Conservation (phyloP, 225 moss, liverwort and hornwort genomes). For the Marchantia paleacea region DNA sequence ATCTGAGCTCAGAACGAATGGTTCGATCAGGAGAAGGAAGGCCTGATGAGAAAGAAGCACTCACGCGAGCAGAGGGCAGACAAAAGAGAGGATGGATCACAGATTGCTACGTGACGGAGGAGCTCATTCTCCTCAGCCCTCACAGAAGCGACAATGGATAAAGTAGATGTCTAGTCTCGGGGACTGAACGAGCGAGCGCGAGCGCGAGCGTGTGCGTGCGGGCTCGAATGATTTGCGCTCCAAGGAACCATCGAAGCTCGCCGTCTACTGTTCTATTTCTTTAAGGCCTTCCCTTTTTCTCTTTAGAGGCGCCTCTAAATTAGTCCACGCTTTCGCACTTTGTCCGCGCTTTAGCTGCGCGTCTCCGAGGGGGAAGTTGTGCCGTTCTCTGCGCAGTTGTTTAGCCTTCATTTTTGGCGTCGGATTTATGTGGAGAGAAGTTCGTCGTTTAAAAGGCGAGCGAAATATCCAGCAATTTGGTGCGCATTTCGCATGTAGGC, state of each 20-base stretch:
- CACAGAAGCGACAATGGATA: slow-evolving; percentile 1
- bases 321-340: too few species aligned
- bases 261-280: neutral
- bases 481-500: too few species aligned
- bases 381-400: too few species aligned
- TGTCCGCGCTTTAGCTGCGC: too few species aligned
- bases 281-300: neutral
- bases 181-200: neutral
- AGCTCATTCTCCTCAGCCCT: slow-evolving; percentile 12
- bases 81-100: neutral
- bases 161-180: neutral
- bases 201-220: neutral
- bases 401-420: too few species aligned
- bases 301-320: neutral
- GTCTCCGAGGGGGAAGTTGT: too few species aligned
- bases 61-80: neutral
- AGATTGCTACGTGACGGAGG: slow-evolving; percentile 12
- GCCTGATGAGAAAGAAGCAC: neutral
- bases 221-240: slow-evolving; percentile 6
- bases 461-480: too few species aligned
- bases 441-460: too few species aligned
- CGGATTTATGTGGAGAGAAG: too few species aligned
- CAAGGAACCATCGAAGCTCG: neutral
- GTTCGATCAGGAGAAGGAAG: slow-evolving; percentile 10
- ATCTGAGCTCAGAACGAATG: slow-evolving; percentile 8